Evolutionary conservation across 345 rosid genomes (phyloP), one percentile per base, ranked within the genome.

Genomic region (Gynandropsis gynandra): DNA sequence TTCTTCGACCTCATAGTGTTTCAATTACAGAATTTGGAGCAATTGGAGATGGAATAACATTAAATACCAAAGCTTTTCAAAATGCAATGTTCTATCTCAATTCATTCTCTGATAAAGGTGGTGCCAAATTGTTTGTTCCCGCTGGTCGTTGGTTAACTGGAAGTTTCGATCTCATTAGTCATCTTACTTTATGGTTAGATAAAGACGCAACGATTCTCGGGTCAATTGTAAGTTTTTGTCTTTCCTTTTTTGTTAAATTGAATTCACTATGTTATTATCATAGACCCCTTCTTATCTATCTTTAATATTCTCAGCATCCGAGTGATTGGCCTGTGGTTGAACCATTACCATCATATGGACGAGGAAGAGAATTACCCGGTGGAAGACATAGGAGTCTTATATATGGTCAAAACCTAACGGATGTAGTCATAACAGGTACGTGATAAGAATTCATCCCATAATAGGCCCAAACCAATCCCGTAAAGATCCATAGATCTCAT

Each of bases 1-100:
- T 59, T 66, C 56, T 76, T 65, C 72, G 98, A 61, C 98, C 98
- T 68, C 96, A 87, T 66, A 92, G 98, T 34, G 95, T 92, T 42
- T 72, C 93, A 0, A 82, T 92, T 54, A 87, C 98, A 29, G 98
- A 92, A 67, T 92, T 92, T 70, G 98, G 96, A n/a, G 98, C 98
- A 0, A 79, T 92, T 42, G 98, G 98, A 57, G 98, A 92, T 72
- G 96, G 98, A 2, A 73, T 81, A 51, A 87, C 96, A 29, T 84
- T 92, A 47, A 92, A 92, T 67, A 92, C 98, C 0, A 92, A 87
- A 72, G 98, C 98, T 1, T 92, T 92, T 66, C 98, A 92, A 71
- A 92, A 92, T 70, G 98, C 96, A 54, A 76, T 92, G 74, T 87
- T 92, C 77, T 92, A 92, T 61, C 93, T 92, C 50, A 87, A 87